Evolutionary conservation across 441 rosid genomes (phyloP), one percentile per base, ranked within the genome.

Genomic region (Mallotus repandus): DNA sequence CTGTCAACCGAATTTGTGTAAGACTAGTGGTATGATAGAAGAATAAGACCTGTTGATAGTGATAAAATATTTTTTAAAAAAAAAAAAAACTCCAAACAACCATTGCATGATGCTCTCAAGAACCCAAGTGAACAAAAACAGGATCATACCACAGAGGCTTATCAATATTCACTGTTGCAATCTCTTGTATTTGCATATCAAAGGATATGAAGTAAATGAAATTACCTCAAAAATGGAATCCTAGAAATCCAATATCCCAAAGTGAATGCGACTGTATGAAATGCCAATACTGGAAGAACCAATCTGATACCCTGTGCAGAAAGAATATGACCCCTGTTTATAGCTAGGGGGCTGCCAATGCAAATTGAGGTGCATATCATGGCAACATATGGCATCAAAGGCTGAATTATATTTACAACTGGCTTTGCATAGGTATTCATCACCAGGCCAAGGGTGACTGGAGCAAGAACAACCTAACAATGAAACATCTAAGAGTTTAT

Each of bases 321-420:
- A 45, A 94, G 84, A 76, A 94, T 94, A 78, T 86, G 96, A 81
- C 87, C 78, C 70, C 78, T 85, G 52, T 92, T 94, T 71, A 92
- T 82, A 1, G 97, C 96, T 67, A 94, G 89, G 9, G 99, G 97
- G 83, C 99, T 92, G 50, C 97, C 97, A 57, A 94, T 92, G 74
- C 99, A 91, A 80, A 92, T 5, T 16, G 99, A 81, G 48, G 97
- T 92, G 68, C 99, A 94, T 57, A 90, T 78, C 97, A 94, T 94
- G 61, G 99, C 97, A 76, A 92, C 91, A 68, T 89, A 78, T 10
- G 97, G 99, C 99, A 92, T 91, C 85, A 92, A 80, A 5, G 99
- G 96, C 71, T 57, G 84, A 76, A 94, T 81, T 73, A 88, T 57
- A 57, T 81, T 61, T 50, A 88, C 97, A 38, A 91, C 89, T 13